Base-by-base conservation (phyloP, 2,329 filamentous ascomycete species). In the Sphaerulina musiva region DNA sequence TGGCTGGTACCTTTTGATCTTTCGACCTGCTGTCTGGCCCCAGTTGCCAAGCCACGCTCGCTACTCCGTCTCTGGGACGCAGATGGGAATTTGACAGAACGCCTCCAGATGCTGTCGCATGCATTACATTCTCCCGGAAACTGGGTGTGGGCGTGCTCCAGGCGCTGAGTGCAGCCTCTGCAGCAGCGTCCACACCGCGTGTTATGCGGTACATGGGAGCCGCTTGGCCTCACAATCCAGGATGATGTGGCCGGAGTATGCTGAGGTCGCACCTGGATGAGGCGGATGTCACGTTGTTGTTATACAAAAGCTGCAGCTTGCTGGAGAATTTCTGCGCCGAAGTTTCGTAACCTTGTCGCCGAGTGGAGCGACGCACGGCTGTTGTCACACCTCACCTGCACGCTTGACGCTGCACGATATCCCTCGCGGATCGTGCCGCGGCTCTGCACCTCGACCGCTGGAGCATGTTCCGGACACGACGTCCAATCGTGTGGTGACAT, bases 381-480 rank as follows among this genome's bases (percentile, higher is more conserved):
- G 26, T 53, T 53, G 50, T 53, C 43, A 53, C 42, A 53, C 50
- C 43, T 53, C 50, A 53, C 36, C 26, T 53, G 50, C 50, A 47
- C 20, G 31, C 38, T 45, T 48, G 46, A 48, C 34, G 46, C 46
- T 39, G 23, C 46, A 39, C 46, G 20, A 38, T 48, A 38, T 26
- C 32, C 34, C 46, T 48, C 34, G 46, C 32, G 17, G 8, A 12
- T 9, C 14, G 32, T 26, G 42, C 29, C 20, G 20, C 29, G 42
- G 42, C 17, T 26, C 34, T 34, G 40, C 40, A 32, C 44, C 29
- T 34, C 12, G 26, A 32, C 8, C 14, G 20, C 32, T 50, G 14
- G 20, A 20, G 1, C 20, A 38, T 40, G n/a, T 41, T 26, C 17
- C 43, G 44, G 20, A 46, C 26, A 46, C 29, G 9, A 29, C 17